Base-by-base conservation (phyloP, 2,329 filamentous ascomycete species). In the Pyrenochaeta sp. region DNA sequence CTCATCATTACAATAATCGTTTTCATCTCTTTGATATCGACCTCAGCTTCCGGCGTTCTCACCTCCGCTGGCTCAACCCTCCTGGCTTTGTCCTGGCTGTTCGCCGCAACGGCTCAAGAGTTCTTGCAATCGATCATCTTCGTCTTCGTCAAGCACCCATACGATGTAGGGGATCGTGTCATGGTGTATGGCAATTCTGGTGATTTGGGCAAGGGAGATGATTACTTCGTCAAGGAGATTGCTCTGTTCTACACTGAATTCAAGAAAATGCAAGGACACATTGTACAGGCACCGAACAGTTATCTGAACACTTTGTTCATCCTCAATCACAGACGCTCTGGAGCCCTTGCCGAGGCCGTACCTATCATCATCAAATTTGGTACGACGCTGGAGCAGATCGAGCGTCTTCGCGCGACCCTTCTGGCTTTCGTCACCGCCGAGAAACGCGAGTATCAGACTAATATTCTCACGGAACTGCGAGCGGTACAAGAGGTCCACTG, bases 181-280 rank as follows among this genome's bases (percentile, higher is more conserved):
- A 91, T 90, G 1, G 86, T 98, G 17, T 97, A 97, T 68, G 93
- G 93, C 48, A 96, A 92, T 66, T 92, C 92, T 0, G 94, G 94
- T 56, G 83, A 87, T n/a, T 74, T 83, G 14, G 83, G 92, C 69
- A 85, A 84, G 31, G 93, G 93, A 40, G 94, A 97, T 66, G 94
- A 97, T 68, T 98, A 97, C 77, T 97, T 96, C 62, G 93, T 98
- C 48, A 96, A 96, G 49, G 91, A 97, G 70, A 96, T 98, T 49
- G 90, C 92, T 1, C 83, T 98, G 1, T 83, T 97, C 14, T 98
- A 95, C 74, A 98, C 94, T 12, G 94, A 97, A 70, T 97, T 97
- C 81, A 97, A 97, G 83, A 97, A 97, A 81, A 94, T 97, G 90
- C 90, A 97, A 75, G 94, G 94, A 1, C 93, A 97, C 67, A 89